Evolutionary conservation across 2,329 filamentous ascomycete genomes (phyloP).

Genomic region (Epichloe aotearoae): DNA sequence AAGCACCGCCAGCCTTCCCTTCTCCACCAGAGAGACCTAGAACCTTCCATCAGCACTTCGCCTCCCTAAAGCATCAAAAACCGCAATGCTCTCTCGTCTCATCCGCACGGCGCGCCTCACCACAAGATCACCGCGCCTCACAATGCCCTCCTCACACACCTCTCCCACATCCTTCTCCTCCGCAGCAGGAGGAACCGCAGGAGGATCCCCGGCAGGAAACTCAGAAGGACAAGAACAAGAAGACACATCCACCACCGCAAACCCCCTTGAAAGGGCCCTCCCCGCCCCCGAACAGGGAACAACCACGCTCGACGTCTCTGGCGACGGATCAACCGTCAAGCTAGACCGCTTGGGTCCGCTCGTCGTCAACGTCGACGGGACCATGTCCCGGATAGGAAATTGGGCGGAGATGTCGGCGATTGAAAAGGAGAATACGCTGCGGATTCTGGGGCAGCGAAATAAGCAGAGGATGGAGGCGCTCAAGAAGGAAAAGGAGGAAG

Average conservation of each 20-base stretch:
- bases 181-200: neutral
- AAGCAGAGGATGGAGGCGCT: constrained; percentile 45
- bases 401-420: constrained; percentile 59
- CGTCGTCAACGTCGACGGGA: constrained; percentile 61
- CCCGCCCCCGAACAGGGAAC: constrained; percentile 10
- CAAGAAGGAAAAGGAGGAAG: constrained; percentile 8
- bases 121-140: neutral
- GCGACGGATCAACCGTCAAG: constrained; percentile 28
- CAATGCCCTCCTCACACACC: neutral
- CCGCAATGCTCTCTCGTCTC: neutral
- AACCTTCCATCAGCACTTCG: neutral
- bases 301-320: constrained; percentile 20
- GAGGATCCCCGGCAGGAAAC: neutral
- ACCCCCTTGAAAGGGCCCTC: constrained; percentile 10
- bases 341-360: constrained; percentile 60
- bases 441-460: constrained; percentile 56
- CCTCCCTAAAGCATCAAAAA: neutral
- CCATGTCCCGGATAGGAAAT: constrained; percentile 56
- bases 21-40: neutral
- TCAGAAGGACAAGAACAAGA: neutral
- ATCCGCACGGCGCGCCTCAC: neutral
- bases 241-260: constrained; percentile 1
- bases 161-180: neutral
- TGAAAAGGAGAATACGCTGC: constrained; percentile 53
- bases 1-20: neutral